These are phyloP conservation scores for Annona cherimola DNA, from an alignment of 164 flowering plant species.

Conservation along the genomic window DNA sequence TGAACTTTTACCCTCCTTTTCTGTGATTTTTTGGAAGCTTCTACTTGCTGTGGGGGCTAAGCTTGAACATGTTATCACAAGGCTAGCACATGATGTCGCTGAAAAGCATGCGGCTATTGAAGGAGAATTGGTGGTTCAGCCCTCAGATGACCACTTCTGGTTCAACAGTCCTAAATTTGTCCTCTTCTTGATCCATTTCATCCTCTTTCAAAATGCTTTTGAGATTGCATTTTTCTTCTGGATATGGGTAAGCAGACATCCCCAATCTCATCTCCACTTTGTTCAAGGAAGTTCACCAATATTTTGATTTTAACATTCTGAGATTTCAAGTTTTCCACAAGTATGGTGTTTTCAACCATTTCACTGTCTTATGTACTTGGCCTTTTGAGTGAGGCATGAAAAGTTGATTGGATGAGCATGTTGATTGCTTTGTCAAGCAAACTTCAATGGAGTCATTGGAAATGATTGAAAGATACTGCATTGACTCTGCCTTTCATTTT, in stretches of 20 bases:
- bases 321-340: neutral
- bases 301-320: neutral
- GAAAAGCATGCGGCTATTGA: conserved; percentile 21
- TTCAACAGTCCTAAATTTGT: conserved; percentile 50
- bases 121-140: conserved; percentile 44
- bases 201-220: conserved; percentile 73
- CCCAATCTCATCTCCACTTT: neutral
- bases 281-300: neutral
- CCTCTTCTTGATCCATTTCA: conserved; percentile 64
- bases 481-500: neutral
- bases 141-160: conserved; percentile 82
- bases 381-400: neutral
- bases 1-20: neutral
- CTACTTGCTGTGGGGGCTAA: conserved; percentile 71
- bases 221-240: conserved; percentile 84
- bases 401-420: too few relatives aligned
- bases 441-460: neutral
- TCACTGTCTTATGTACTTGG: neutral
- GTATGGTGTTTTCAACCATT: neutral
- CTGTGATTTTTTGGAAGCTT: conserved; percentile 34
- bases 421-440: neutral
- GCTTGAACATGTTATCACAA: conserved; percentile 59
- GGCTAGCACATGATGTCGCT: conserved; percentile 49
- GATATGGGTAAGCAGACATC: conserved; percentile 44
- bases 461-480: neutral